Evolutionary conservation across 2,329 filamentous ascomycete genomes (phyloP).

Genomic region (Apiospora hydei): DNA sequence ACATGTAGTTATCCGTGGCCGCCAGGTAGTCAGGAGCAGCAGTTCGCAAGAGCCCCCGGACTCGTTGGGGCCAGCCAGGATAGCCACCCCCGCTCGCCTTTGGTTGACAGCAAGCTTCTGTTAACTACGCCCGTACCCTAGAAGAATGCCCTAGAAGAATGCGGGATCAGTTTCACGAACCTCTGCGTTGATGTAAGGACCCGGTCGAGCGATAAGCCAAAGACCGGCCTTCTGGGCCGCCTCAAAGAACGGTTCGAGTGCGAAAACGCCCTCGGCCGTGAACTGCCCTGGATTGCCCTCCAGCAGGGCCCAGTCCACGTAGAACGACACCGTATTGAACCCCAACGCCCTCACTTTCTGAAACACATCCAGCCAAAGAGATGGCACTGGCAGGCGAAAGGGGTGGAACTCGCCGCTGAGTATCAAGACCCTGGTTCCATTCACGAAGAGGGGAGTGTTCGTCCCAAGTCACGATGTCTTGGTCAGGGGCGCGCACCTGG

Average conservation of each 20-base stretch:
- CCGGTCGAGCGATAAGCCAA: slow-evolving; percentile 74
- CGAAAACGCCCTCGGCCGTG: slow-evolving; percentile 74
- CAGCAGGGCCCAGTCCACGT: slow-evolving; percentile 78
- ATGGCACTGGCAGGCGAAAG: slow-evolving; percentile 55
- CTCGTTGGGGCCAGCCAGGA: slow-evolving; percentile 78
- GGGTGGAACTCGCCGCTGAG: slow-evolving; percentile 75
- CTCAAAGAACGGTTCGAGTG: slow-evolving; percentile 76
- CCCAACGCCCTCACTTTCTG: slow-evolving; percentile 85
- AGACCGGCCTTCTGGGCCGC: slow-evolving; percentile 77
- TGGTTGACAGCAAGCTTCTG: not conserved
- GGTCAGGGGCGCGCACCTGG: slow-evolving; percentile 24
- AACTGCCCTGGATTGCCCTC: slow-evolving; percentile 78
- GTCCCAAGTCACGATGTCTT: slow-evolving; percentile 66
- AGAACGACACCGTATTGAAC: slow-evolving; percentile 82
- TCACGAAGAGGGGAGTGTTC: slow-evolving; percentile 69
- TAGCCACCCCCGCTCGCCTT: slow-evolving; percentile 72
- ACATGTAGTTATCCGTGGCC: slow-evolving; percentile 68
- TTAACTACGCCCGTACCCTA: not conserved
- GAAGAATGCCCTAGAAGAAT: not conserved
- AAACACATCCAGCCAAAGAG: slow-evolving; percentile 72
- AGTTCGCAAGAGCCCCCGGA: slow-evolving; percentile 71
- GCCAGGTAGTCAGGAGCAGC: slow-evolving; percentile 66
- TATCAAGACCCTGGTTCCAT: slow-evolving; percentile 71
- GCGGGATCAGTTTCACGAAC: slow-evolving; percentile 44
- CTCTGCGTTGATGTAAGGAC: slow-evolving; percentile 83